These are phyloP conservation scores for Lactarius hengduanensis DNA, from an alignment of 768 basidiomycete genomes.

Conservation along the genomic window DNA sequence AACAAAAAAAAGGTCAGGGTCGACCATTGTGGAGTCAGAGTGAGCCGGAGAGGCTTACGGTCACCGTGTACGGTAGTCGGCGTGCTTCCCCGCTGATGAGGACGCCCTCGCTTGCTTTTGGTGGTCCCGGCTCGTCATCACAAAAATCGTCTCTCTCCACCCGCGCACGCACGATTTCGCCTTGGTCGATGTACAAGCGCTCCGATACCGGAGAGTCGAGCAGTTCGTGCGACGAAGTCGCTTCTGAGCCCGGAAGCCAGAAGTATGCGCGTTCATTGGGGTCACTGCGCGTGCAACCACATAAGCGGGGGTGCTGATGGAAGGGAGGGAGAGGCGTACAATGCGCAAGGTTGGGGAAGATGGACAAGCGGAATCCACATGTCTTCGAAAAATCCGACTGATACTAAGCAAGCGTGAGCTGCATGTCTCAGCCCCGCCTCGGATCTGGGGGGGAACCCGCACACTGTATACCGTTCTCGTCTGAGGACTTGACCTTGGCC, in stretches of 20 bases:
- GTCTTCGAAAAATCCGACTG: constrained; percentile 92
- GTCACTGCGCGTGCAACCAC: constrained; percentile 47
- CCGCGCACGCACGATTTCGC: constrained; percentile 72
- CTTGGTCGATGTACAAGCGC: constrained; percentile 79
- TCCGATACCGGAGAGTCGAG: constrained; percentile 64
- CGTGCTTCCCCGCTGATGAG: constrained; percentile 49
- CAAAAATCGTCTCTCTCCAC: constrained; percentile 82
- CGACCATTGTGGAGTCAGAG: neutral
- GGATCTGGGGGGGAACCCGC: constrained; percentile 31
- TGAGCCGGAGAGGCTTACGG: constrained; percentile 44
- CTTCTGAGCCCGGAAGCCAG: constrained; percentile 65
- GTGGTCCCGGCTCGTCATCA: constrained; percentile 84
- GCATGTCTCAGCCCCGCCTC: neutral
- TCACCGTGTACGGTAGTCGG: constrained; percentile 65
- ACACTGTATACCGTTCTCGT: constrained; percentile 84
- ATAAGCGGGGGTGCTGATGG: neutral
- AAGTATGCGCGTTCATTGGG: constrained; percentile 81
- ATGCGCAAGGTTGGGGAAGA: constrained; percentile 78
- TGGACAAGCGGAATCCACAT: constrained; percentile 79
- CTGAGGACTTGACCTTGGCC: constrained; percentile 85
- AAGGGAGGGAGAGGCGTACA: constrained; percentile 46
- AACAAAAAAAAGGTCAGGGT: neutral
- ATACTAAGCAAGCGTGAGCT: constrained; percentile 48
- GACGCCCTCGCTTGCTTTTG: constrained; percentile 70
- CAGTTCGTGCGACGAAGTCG: constrained; percentile 55